These are phyloP conservation scores for Psilocybe azurescens DNA, from an alignment of 768 basidiomycete genomes.

Conservation along the genomic window DNA sequence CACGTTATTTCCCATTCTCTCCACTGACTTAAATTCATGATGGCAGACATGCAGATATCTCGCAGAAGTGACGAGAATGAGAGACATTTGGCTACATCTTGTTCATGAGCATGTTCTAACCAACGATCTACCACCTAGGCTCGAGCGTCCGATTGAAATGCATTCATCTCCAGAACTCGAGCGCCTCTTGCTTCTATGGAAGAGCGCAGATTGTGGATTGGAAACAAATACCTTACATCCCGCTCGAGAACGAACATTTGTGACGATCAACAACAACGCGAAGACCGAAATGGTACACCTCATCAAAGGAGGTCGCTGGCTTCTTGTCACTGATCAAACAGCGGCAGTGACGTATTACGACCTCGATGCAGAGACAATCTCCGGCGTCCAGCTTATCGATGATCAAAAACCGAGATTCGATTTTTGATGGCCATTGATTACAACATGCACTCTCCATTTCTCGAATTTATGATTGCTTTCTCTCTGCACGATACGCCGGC, in stretches of 20 bases:
- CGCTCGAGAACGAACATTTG: neutral
- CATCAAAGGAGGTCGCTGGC: conserved; percentile 11
- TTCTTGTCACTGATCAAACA: neutral
- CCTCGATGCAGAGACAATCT: conserved; percentile 1
- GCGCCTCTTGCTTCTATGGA: neutral
- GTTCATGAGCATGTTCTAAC: neutral
- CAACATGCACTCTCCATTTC: too few relatives aligned
- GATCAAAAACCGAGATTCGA: neutral
- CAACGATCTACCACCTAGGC: neutral
- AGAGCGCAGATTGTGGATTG: conserved; percentile 9
- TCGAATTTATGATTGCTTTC: too few relatives aligned
- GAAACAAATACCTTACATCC: too few relatives aligned
- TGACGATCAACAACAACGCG: too few relatives aligned
- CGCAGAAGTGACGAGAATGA: neutral
- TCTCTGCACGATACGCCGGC: too few relatives aligned
- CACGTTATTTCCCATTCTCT: neutral
- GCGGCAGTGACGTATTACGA: conserved; percentile 8
- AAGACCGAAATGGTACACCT: neutral
- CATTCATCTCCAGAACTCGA: conserved; percentile 3
- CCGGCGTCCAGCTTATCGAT: neutral
- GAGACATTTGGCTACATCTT: neutral
- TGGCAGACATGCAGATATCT: conserved; percentile 3
- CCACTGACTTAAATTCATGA: neutral
- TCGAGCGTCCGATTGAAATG: conserved; percentile 5
- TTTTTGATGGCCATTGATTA: too few relatives aligned